phyloP scores from a whole-genome alignment of 148 eudicot genomes.

The Tetragonia tetragonoides region DNA sequence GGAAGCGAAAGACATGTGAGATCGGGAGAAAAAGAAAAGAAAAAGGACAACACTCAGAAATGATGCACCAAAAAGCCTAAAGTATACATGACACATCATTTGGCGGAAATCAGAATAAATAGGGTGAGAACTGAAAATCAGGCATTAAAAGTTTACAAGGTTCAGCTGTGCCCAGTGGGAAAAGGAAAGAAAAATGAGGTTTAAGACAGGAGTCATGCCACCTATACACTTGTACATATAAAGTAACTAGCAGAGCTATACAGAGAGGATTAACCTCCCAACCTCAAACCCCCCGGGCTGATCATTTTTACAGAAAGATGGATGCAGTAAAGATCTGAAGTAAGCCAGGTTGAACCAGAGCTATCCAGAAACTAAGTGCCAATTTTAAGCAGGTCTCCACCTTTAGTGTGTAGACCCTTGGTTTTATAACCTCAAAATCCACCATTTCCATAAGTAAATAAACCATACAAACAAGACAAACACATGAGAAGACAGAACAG shows the following conservation, averaged over 20 bases:
- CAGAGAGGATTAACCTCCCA: background rate
- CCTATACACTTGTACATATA: background rate
- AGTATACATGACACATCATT: background rate
- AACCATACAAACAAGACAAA: too few species aligned
- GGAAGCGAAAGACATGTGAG: background rate
- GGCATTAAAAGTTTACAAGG: background rate
- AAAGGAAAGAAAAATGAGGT: background rate
- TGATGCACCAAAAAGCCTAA: background rate
- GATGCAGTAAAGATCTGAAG: background rate
- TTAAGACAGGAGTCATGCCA: background rate
- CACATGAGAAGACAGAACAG: too few species aligned
- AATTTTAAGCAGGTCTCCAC: background rate
- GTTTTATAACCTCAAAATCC: background rate
- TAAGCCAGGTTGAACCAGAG: background rate
- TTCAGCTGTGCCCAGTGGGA: background rate
- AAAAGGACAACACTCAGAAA: background rate
- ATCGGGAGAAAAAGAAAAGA: background rate
- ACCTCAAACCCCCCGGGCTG: background rate
- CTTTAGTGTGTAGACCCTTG: background rate
- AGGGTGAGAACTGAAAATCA: background rate
- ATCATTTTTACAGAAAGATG: background rate
- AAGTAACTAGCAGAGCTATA: background rate
- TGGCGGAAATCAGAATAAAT: background rate
- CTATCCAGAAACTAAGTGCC: background rate
- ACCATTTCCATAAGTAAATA: too few species aligned